Base-by-base conservation (phyloP, 1,139 yeast genomes). In the Taphrina deformans region DNA sequence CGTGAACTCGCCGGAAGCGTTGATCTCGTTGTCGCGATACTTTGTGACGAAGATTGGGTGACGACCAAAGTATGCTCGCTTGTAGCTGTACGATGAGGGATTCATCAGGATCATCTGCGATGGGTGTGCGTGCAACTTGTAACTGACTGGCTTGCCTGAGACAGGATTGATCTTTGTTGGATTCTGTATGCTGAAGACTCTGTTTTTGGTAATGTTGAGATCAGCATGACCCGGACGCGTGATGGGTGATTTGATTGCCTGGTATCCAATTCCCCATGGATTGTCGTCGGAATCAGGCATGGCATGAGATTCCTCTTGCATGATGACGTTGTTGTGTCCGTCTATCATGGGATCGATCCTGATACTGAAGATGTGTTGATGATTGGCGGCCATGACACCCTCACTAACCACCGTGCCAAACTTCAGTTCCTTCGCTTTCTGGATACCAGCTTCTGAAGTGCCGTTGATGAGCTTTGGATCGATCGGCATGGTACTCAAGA, bases 381-480 rank as follows among this genome's bases (percentile, higher is more conserved):
- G 95, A 76, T 88, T 87, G 78, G 88, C 93, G 53, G 95, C 95
- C 74, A 86, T 87, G 62, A 86, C 90, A 69, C 85, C 83, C 67
- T 95, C 93, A 76, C 87, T 87, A 56, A 88, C 93, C 70, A 82
- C 80, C 44, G 93, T 87, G 66, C 95, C 95, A 86, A 88, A 88
- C 71, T 88, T 38, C 2, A 38, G 41, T 18, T 38, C 41, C 7
- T 3, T 38, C 1, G 85, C 86, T 9, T 27, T 31, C 21, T 23
- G 29, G 7, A 24, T 41, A 12, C 61, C 61, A 16, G 27, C 61
- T 1, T n/a, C 52, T 9, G 52, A 18, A 2, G 52, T 44, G 31
- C 61, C 61, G 26, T 55, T 44, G 29, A 55, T 27, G 21, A 55
- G 44, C 71, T 80, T 86, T 66, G 84, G 86, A 66, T 79, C 84